These are phyloP conservation scores for Chionographis japonica DNA, from an alignment of 106 monocot genomes.

Conservation along the genomic window DNA sequence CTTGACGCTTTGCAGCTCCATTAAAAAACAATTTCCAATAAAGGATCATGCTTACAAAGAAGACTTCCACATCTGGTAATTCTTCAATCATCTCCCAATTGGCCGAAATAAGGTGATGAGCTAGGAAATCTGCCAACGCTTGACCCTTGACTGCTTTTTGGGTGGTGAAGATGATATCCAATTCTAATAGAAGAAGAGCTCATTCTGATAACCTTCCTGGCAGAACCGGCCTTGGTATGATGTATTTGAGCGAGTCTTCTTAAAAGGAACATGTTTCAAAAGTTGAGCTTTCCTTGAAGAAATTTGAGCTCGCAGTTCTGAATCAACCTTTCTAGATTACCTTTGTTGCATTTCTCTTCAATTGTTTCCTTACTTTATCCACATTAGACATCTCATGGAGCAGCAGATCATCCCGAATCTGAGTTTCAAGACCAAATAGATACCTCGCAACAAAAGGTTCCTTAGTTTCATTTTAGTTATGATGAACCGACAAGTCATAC, in stretches of 20 bases:
- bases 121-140: not conserved
- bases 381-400: too few species aligned
- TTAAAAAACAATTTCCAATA: slow-evolving; percentile 8
- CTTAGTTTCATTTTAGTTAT: too few species aligned
- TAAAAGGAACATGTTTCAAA: too few species aligned
- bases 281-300: too few species aligned
- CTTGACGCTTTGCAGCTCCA: not conserved
- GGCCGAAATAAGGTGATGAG: not conserved
- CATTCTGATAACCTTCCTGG: slow-evolving; percentile 4
- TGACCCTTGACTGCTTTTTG: not conserved
- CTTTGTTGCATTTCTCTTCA: too few species aligned
- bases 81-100: not conserved
- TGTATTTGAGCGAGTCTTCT: not conserved
- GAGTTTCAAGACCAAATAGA: too few species aligned
- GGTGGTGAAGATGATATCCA: slow-evolving; percentile 8
- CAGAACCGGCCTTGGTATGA: not conserved
- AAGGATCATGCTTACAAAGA: not conserved
- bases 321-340: too few species aligned
- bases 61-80: slow-evolving; percentile 2
- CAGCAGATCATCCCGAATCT: too few species aligned
- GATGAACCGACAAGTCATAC: too few species aligned
- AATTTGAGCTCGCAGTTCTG: too few species aligned
- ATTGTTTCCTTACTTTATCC: too few species aligned
- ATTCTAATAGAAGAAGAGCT: not conserved
- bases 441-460: too few species aligned